These are phyloP conservation scores for Hanseniaspora meyeri DNA, from an alignment of 805 yeast genomes.

Conservation along the genomic window DNA sequence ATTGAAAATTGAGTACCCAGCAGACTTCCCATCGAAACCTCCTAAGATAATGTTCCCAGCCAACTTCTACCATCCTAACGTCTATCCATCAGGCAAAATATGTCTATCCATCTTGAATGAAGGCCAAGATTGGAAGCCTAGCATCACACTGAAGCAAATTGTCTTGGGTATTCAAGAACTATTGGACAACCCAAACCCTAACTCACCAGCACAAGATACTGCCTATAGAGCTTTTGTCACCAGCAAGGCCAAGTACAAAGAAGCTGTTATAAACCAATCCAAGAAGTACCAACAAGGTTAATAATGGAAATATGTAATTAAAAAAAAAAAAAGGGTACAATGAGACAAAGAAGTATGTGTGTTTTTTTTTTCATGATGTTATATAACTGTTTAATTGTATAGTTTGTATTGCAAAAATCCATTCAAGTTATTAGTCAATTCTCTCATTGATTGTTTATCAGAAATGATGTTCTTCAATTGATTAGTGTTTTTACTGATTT, in stretches of 20 bases:
- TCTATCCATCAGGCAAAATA: constrained; percentile 93
- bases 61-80: constrained; percentile 91
- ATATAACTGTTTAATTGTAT: not conserved
- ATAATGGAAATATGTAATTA: not conserved
- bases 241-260: constrained; percentile 57
- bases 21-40: constrained; percentile 92
- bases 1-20: constrained; percentile 67
- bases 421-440: constrained; percentile 1
- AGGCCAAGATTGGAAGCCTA: constrained; percentile 96
- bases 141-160: constrained; percentile 80
- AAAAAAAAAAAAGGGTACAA: no score
- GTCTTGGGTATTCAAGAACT: constrained; percentile 86
- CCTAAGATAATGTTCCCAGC: constrained; percentile 85
- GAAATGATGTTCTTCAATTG: not conserved
- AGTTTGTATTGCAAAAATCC: constrained; percentile 9
- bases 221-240: constrained; percentile 80
- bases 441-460: constrained; percentile 9
- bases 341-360: not conserved
- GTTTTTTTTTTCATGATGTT: not conserved
- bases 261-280: constrained; percentile 72
- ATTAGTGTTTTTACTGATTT: not conserved
- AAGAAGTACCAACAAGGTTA: constrained; percentile 43
- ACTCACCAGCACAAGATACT: constrained; percentile 94
- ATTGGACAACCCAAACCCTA: constrained; percentile 79
- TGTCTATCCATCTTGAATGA: constrained; percentile 89